phyloP scores from a whole-genome alignment of 331 rosid species.

The Pyrus hybrid region DNA sequence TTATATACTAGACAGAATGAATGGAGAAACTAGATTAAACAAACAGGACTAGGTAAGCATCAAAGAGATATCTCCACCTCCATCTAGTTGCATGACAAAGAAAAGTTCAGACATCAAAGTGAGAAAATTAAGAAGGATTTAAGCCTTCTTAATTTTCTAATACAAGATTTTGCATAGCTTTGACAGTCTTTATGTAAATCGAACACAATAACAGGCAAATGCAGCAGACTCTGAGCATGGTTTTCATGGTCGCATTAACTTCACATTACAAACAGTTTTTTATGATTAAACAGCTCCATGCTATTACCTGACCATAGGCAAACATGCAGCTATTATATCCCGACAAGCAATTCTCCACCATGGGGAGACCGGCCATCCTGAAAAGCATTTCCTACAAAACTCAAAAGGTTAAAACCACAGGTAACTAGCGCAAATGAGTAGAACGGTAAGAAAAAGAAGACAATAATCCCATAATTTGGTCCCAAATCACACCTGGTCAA shows the following conservation, averaged over 20 bases:
- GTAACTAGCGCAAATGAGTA: constrained; percentile 8
- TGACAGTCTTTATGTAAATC: neutral
- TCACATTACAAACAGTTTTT: neutral
- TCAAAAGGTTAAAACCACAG: constrained; percentile 5
- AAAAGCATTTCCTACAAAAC: constrained; percentile 74
- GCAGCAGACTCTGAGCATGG: neutral
- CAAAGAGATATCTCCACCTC: neutral
- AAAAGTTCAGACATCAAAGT: neutral
- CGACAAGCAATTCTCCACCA: constrained; percentile 95
- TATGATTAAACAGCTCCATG: constrained; percentile 1
- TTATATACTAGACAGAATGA: neutral
- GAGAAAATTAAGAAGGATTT: too few species aligned
- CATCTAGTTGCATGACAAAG: neutral
- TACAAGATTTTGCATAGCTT: neutral
- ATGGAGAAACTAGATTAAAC: neutral
- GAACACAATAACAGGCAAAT: neutral
- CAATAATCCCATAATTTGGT: neutral
- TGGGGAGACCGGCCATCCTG: constrained; percentile 91
- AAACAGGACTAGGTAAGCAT: neutral
- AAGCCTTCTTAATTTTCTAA: neutral
- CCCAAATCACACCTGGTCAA: constrained; percentile 61
- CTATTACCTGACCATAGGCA: constrained; percentile 91
- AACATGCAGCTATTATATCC: constrained; percentile 98
- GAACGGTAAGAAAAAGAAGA: neutral
- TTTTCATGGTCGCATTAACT: neutral